Evolutionary conservation across 2,329 filamentous ascomycete genomes (phyloP).

Genomic region (Nemania sp.): DNA sequence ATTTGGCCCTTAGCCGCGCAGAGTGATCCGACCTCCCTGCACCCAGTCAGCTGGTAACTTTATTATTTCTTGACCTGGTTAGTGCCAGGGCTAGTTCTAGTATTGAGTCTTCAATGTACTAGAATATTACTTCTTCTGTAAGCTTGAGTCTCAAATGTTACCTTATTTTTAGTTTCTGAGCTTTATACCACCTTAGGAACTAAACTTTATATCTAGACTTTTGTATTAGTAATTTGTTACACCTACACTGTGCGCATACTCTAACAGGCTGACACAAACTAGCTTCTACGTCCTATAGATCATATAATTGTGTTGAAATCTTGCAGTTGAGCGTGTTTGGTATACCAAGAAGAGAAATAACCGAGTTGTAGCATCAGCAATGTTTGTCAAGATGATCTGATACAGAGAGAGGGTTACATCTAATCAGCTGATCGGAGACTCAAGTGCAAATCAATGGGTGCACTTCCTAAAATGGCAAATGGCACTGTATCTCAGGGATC

Average conservation of each 20-base stretch:
- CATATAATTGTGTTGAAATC: too few species aligned
- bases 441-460: conserved; percentile 4
- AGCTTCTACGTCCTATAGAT: too few species aligned
- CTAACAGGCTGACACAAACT: too few species aligned
- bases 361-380: too few species aligned
- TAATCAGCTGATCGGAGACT: conserved; percentile 27
- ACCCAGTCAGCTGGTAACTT: conserved; percentile 26
- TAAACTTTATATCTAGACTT: neutral
- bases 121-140: neutral
- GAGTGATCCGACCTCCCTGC: neutral
- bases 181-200: neutral
- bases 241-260: too few species aligned
- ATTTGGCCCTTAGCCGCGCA: neutral
- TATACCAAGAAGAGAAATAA: neutral
- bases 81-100: neutral
- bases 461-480: neutral
- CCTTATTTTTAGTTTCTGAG: neutral
- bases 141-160: neutral
- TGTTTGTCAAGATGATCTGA: neutral
- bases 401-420: conserved; percentile 15
- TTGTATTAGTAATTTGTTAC: too few species aligned
- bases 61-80: neutral
- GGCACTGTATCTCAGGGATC: conserved; percentile 8
- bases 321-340: too few species aligned
- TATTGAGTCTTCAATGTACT: neutral